Evolutionary conservation across 768 basidiomycete species (phyloP), one percentile per base, ranked within the genome.

Genomic region (Nevesoporus exiguus): DNA sequence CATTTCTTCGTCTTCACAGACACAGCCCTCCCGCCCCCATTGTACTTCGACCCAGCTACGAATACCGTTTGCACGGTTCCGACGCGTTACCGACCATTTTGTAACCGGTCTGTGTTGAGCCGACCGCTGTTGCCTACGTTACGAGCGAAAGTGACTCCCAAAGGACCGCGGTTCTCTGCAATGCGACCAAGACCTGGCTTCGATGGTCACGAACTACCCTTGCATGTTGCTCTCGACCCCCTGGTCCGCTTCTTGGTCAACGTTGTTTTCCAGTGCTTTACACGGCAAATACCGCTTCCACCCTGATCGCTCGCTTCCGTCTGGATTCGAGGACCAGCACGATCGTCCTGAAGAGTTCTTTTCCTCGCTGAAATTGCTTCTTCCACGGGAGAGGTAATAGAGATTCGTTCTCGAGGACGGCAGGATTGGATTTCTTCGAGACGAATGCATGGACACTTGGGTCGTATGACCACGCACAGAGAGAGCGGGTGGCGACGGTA

Each of bases 371-470:
- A 71, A 75, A 67, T 79, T 78, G 71, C 56, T 65, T 60, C 61
- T 74, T 68, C 75, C 62, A 36, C 62, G 77, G 78, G 78, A 73
- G 62, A 66, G 70, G 61, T 70, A 79, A 78, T 64, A 82, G 80
- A 80, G 80, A 78, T 76, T 80, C 66, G 78, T 75, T 78, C 81
- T 82, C 80, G 76, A 75, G 72, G 69, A 66, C 73, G 68, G 65
- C 52, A 56, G 54, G 54, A 59, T 60, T 54, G 61, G 65, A 53
- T 67, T 67, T 58, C 61, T 69, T 60, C 30, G 57, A 54, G 59
- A 59, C 42, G 50, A 34, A 25, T 31, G 62, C 50, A 54, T 19
- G 49, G 63, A 30, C 14, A 3, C 48, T 43, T 43, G 29, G 21
- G 48, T 37, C n/a, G 37, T 42, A 11, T 19, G 63, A 66, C 44